phyloP scores from a whole-genome alignment of 208 protist genomes.

The Blastocrithidia nonstop region DNA sequence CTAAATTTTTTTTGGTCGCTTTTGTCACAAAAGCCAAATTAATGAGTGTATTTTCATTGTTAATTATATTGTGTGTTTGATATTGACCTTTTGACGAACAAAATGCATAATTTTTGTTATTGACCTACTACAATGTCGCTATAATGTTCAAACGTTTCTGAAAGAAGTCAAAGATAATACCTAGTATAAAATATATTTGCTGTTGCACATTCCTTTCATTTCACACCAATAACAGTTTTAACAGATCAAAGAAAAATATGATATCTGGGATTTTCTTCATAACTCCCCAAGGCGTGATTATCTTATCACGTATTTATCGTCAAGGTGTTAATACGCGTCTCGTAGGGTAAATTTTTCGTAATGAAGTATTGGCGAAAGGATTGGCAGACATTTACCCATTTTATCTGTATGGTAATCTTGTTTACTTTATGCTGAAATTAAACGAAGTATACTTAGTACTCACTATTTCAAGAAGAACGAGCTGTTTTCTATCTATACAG shows the following conservation, averaged over 20 bases:
- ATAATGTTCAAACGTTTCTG: too few species aligned
- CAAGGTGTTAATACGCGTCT: slow-evolving; percentile 53
- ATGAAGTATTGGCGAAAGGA: slow-evolving; percentile 61
- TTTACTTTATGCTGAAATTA: slow-evolving; percentile 85
- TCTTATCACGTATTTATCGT: slow-evolving; percentile 75
- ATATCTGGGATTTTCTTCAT: slow-evolving; percentile 77
- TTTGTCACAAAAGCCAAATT: too few species aligned
- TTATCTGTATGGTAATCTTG: slow-evolving; percentile 66
- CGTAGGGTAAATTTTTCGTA: slow-evolving; percentile 79
- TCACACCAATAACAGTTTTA: neutral
- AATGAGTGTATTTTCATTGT: too few species aligned
- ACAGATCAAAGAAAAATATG: slow-evolving; percentile 25
- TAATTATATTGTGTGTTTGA: too few species aligned
- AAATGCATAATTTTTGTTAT: too few species aligned
- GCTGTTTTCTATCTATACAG: slow-evolving; percentile 74
- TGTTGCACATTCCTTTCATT: too few species aligned
- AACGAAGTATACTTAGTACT: slow-evolving; percentile 90
- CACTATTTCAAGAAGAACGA: slow-evolving; percentile 84
- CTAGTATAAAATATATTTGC: too few species aligned
- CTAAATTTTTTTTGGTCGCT: slow-evolving; percentile 3
- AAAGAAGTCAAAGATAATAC: too few species aligned
- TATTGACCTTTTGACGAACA: too few species aligned
- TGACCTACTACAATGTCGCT: too few species aligned
- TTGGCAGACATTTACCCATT: slow-evolving; percentile 73
- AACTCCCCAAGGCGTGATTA: slow-evolving; percentile 75